A percentile compares a stretch with the other conserved stretches of the same genome.
Conservation (phyloP, 2,329 filamentous ascomycete genomes). For the Ophiostoma tasmaniense region DNA sequence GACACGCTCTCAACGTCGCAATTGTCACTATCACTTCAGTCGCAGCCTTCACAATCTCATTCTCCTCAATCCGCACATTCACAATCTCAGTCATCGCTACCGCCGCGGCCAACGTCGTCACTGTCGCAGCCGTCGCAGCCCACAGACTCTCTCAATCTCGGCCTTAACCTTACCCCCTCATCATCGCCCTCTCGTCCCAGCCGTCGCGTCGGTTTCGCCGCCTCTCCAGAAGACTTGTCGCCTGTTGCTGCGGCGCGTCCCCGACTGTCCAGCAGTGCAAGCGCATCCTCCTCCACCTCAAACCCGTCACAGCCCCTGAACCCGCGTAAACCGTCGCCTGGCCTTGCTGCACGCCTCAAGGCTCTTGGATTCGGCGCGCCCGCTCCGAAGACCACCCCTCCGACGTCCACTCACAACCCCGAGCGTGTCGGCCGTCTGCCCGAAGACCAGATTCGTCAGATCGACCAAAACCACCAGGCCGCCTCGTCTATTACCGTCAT, state of each 20-base stretch:
- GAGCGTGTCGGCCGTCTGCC: slow-evolving; percentile 58
- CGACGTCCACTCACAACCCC: slow-evolving; percentile 26
- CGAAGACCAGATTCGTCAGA: slow-evolving; percentile 59
- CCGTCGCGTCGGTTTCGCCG: slow-evolving; percentile 19
- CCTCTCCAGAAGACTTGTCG: background rate
- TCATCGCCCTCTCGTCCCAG: slow-evolving; percentile 15
- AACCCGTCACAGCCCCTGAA: slow-evolving; percentile 18
- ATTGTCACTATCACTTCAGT: background rate
- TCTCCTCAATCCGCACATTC: slow-evolving; percentile 1
- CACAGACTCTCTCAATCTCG: slow-evolving; percentile 8
- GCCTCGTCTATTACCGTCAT: slow-evolving; percentile 43
- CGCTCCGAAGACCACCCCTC: slow-evolving; percentile 31
- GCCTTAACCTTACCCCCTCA: slow-evolving; percentile 15
- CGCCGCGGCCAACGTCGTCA: background rate
- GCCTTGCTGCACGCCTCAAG: slow-evolving; percentile 56
- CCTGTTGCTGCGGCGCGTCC: background rate
- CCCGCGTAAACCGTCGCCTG: slow-evolving; percentile 53
- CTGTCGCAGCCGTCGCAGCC: background rate
- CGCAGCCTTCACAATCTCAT: background rate
- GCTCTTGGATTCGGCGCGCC: slow-evolving; percentile 51
- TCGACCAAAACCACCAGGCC: slow-evolving; percentile 59
- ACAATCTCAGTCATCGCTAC: background rate
- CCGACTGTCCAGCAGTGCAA: slow-evolving; percentile 1
- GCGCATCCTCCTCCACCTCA: slow-evolving; percentile 23
- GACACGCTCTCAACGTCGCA: slow-evolving; percentile 18